phyloP scores from a whole-genome alignment of 805 yeast genomes.

The Ogataea kodamae region DNA sequence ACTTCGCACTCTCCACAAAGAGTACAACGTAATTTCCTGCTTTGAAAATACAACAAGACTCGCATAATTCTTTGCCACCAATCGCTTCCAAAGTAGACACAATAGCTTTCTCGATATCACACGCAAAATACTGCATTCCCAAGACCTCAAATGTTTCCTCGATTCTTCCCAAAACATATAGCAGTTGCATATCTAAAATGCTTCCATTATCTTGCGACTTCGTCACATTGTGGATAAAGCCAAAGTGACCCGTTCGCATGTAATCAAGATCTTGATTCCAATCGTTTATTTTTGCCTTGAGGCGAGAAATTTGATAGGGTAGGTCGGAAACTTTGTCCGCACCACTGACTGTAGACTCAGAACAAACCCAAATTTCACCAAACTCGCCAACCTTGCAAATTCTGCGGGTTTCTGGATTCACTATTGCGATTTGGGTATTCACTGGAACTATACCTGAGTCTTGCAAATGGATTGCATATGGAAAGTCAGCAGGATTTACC shows the following conservation, averaged over 20 bases:
- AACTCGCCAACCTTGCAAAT: conserved; percentile 85
- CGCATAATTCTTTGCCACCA: background rate
- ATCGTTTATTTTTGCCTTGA: conserved; percentile 59
- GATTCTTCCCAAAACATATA: conserved; percentile 80
- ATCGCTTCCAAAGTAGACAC: conserved; percentile 32
- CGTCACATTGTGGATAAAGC: conserved; percentile 78
- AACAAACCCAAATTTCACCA: conserved; percentile 96
- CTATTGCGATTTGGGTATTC: conserved; percentile 89
- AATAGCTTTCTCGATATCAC: conserved; percentile 73
- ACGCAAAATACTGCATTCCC: conserved; percentile 89
- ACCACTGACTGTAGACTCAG: conserved; percentile 73
- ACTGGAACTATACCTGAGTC: conserved; percentile 97
- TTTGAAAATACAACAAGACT: conserved; percentile 57
- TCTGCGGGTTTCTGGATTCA: conserved; percentile 83
- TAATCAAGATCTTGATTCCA: conserved; percentile 64
- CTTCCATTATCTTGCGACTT: conserved; percentile 27
- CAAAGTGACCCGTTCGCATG: conserved; percentile 89
- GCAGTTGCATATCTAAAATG: conserved; percentile 57
- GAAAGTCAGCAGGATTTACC: conserved; percentile 68
- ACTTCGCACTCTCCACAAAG: conserved; percentile 56
- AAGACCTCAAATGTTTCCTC: conserved; percentile 85
- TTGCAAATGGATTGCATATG: conserved; percentile 72
- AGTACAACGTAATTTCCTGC: conserved; percentile 77
- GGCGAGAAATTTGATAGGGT: conserved; percentile 49
- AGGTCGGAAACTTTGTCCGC: conserved; percentile 34